Evolutionary conservation across 2,329 filamentous ascomycete species (phyloP), one percentile per base, ranked within the genome.

Genomic region (Paraphoma sp.): DNA sequence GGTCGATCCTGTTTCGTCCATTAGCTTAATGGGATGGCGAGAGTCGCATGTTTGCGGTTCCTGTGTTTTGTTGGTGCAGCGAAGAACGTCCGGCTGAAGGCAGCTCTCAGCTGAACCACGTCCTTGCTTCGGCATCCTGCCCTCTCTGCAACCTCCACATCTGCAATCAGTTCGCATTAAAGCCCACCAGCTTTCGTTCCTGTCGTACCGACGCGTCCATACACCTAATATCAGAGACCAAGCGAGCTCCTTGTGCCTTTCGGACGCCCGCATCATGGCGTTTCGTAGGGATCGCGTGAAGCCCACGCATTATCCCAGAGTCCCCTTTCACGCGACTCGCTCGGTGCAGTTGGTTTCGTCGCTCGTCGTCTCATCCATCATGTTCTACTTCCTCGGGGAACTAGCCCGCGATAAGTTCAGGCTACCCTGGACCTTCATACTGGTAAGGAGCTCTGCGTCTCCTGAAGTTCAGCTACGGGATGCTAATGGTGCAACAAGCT

Each of bases 351-450:
- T 81, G 10, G 45, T 80, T 4, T 76, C 79, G 4, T 77, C 77
- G 45, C 51, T 83, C 41, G 76, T 87, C 17, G 84, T 86, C 53
- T 80, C 79, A 4, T 77, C 75, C 30, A 83, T 87, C 48, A 80
- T 87, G 71, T 76, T 76, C 54, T 84, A 82, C 61, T 87, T 87
- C 72, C 80, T 84, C 59, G 82, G 78, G 61, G 81, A 86, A 61
- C 78, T 87, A 18, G 78, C 78, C 17, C 75, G 78, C 44, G 82
- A 83, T 58, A 72, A 80, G 47, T 85, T 81, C 72, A 79, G 77
- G 45, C 75, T 85, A 3, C 86, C 86, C 0, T 87, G 84, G 81
- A 85, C 84, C 2, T 87, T 87, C 66, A 78, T 87, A 16, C 73
- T 87, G 57, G 85, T 87, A 79, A 3, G 23, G 23, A 23, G 23